Evolutionary conservation across 2,329 filamentous ascomycete genomes (phyloP).

Genomic region (Cucurbitaria berberidis): DNA sequence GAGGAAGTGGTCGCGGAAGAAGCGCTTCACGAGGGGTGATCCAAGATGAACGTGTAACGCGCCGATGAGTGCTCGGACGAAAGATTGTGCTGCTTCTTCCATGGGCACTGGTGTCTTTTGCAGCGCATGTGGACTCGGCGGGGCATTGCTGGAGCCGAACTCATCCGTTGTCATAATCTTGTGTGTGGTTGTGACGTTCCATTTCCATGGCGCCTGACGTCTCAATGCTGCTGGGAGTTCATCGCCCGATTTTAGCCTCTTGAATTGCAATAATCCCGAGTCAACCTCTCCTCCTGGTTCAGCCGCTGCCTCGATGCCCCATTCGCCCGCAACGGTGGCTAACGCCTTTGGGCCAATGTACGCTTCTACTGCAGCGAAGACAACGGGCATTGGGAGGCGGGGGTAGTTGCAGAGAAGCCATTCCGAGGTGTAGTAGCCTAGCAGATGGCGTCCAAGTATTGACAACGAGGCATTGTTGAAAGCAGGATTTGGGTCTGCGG

Average conservation of each 20-base stretch:
- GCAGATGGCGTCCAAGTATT: conserved; percentile 78
- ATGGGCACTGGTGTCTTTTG: conserved; percentile 43
- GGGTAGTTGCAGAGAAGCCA: conserved; percentile 88
- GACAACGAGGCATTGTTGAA: conserved; percentile 92
- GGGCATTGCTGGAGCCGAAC: conserved; percentile 71
- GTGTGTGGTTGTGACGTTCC: conserved; percentile 61
- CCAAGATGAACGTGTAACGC: conserved; percentile 87
- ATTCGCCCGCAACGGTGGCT: conserved; percentile 75
- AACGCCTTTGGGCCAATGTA: conserved; percentile 80
- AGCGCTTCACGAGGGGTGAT: conserved; percentile 76
- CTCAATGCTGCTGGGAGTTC: conserved; percentile 32
- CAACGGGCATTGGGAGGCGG: conserved; percentile 84
- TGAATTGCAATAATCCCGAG: conserved; percentile 85
- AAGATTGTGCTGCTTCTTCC: conserved; percentile 71
- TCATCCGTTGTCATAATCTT: conserved; percentile 82
- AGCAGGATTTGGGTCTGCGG: conserved; percentile 76
- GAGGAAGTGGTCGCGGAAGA: conserved; percentile 84
- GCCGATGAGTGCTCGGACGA: conserved; percentile 83
- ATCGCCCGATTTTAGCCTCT: conserved; percentile 49
- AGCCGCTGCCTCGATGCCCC: conserved; percentile 90
- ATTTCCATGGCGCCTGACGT: conserved; percentile 41
- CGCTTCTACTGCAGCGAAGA: conserved; percentile 84
- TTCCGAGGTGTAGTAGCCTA: conserved; percentile 89
- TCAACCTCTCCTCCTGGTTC: conserved; percentile 91
- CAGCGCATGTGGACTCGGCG: conserved; percentile 31